Evolutionary conservation across 805 yeast species (phyloP), one percentile per base, ranked within the genome.

Genomic region (Wickerhamomyces hampshirensis): DNA sequence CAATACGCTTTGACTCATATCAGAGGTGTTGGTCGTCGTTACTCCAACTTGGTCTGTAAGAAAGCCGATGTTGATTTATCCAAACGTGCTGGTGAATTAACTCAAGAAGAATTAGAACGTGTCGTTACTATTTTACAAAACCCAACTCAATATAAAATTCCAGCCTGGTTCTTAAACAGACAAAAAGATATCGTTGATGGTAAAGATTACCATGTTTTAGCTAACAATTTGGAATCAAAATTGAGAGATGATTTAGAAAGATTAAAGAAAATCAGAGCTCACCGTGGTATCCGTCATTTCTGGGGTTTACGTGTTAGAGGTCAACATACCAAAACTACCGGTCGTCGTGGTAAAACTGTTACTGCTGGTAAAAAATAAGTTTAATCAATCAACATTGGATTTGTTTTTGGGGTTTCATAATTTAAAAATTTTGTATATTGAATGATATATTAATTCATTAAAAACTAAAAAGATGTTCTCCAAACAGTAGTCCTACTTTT

Each of bases 1-100:
- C 94, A 93, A 93, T 94, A 89, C 86, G 99, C 99, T 71, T 80
- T 93, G 77, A 89, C 98, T 81, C 84, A 89, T 76, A 94, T 93
- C 71, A 86, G 96, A 80, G 99, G 99, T 89, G 98, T 93, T 65
- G 98, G 98, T 80, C 94, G 98, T 77, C 93, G 99, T 80, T 94
- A 91, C 85, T 80, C 98, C 74, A 93, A 94, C 89, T 80, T 93
- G 77, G 96, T 93, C 68, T 93, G 98, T 82, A 94, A 94, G 86
- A 94, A 91, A 84, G 99, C 99, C 65, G 99, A 93, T 80, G 94
- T 93, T 68, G 95, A 86, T 71, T 82, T 94, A 74, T 65, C 73
- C 74, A 93, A 93, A 84, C 86, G 99, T 75, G 99, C 99, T 65
- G 99, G 99, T 85, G 98, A 93, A 78, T 87, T 93, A 71, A 89